Evolutionary conservation across 108 stramenopile genomes (phyloP).

Genomic region (Mayamaea pseudoterrestris): DNA sequence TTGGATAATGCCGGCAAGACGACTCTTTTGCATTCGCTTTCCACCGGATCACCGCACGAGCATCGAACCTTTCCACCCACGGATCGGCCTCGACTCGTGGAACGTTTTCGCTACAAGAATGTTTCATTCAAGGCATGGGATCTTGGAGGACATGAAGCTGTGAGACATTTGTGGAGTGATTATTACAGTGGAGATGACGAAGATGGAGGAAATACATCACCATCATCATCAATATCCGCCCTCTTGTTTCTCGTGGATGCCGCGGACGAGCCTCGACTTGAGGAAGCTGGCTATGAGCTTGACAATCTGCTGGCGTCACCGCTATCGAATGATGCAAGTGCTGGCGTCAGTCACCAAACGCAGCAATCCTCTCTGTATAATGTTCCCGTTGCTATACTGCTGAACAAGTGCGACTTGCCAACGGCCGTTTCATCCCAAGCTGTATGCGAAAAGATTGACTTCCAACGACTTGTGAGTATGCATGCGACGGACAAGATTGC

Average conservation of each 20-base stretch:
- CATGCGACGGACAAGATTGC: constrained; percentile 23
- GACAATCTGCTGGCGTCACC: constrained; percentile 22
- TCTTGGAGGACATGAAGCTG: constrained; percentile 59
- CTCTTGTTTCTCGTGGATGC: constrained; percentile 49
- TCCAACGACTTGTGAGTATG: constrained; percentile 14
- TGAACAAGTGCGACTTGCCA: constrained; percentile 48
- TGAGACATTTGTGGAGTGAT: constrained; percentile 51
- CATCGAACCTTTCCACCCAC: constrained; percentile 46
- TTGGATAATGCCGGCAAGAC: constrained; percentile 99
- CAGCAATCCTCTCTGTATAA: too few relatives aligned
- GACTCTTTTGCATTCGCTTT: constrained; percentile 47
- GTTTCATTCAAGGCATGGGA: constrained; percentile 50
- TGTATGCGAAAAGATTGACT: constrained; percentile 27
- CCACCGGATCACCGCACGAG: constrained; percentile 40
- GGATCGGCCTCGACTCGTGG: constrained; percentile 33
- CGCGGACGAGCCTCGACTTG: constrained; percentile 31
- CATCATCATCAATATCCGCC: too few relatives aligned
- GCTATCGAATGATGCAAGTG: background rate
- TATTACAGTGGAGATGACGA: constrained; percentile 14
- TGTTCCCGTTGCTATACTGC: constrained; percentile 36
- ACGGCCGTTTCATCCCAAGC: constrained; percentile 23
- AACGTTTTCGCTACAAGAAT: constrained; percentile 21
- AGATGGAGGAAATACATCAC: background rate
- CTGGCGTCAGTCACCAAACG: too few relatives aligned
- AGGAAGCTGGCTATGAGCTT: constrained; percentile 43